Base-by-base conservation (phyloP, 2,329 filamentous ascomycete genomes). In the Cladophialophora immunda region DNA sequence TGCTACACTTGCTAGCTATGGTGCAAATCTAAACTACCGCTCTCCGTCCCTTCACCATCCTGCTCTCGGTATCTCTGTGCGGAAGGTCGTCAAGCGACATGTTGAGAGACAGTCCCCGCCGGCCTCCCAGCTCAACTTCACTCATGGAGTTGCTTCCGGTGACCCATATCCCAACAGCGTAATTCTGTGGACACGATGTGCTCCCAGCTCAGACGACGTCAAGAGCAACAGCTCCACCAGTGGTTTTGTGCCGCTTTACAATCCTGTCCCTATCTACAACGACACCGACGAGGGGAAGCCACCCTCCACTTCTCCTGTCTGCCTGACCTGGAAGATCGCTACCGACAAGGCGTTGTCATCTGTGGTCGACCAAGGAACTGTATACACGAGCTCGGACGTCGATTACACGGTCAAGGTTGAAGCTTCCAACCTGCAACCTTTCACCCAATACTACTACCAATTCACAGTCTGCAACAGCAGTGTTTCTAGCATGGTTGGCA, bases 341-440 rank as follows among this genome's bases (percentile, higher is more conserved):
- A 78, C 79, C 22, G 82, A 84, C 70, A 74, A 82, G 58, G 76
- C 79, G n/a, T 80, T 85, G 34, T 77, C 78, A 11, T 73, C 80
- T 1, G 78, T 86, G 7, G 85, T 86, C 1, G 81, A 84, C 58
- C 80, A 80, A 0, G 90, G 90, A 4, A 85, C 79, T 38, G 89
- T 84, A 0, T 92, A 88, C 74, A 93, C 91, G 0, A 90, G 85
- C 38, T 90, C 86, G 0, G 90, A 93, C 74, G 86, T 93, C 56
- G 91, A 93, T 74, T 93, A 89, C 75, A 93, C 90, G 0, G 81
- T 92, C 67, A 92, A 92, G 82, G 87, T 87, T 75, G 58, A 92
- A 76, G 90, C 90, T 1, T 83, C 78, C 57, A 84, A 85, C 15
- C 76, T 92, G 47, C 79, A 85, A 59, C 83, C 90, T 0, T 90